Evolutionary conservation across 148 eudicot genomes (phyloP), one percentile per base, ranked within the genome.

Genomic region (Spergularia bocconei): DNA sequence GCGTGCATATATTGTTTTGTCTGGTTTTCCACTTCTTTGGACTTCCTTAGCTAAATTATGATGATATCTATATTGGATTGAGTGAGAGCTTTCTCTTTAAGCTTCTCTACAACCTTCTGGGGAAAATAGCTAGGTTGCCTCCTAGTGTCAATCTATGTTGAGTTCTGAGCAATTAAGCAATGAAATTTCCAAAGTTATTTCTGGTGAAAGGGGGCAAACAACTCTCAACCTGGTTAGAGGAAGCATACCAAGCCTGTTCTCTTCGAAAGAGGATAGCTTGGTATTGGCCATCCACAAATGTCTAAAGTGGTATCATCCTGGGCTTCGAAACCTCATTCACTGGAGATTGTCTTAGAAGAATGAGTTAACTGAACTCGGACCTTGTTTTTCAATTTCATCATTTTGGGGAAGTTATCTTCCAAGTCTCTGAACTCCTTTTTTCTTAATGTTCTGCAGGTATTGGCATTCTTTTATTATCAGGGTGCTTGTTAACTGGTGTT

Each of bases 391-490:
- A 68, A 50, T 13, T 21, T 19, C 19, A 38, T 71, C 7, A 29
- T 70, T 69, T 25, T 41, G 15, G 11, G 13, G 53, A 23, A 39
- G 39, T 25, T 70, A 17, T 20, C 21, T 56, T 47, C 12, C 19
- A 16, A 48, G 5, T 55, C 13, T 12, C 71, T 75, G 13, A 61
- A 69, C 9, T 4, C 50, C 3, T 11, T 70, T 63, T n/a, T 17
- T n/a, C 53, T 15, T 53, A 6, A 48, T 72, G 20, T 47, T 57
- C 66, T 70, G 13, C 86, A 86, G 88, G 85, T 61, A 79, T 71
- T 69, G 61, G 72, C 67, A 71, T 78, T 78, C 82, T 72, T 78
- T 72, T 86, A 51, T 81, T 83, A 72, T 67, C 74, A 63, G 52
- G 67, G 79, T 64, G 81, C 60, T 70, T 65, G 56, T 54, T 58